These are phyloP conservation scores for Pseudogymnoascus sp. DNA, from an alignment of 2,329 filamentous ascomycete genomes.

Conservation along the genomic window DNA sequence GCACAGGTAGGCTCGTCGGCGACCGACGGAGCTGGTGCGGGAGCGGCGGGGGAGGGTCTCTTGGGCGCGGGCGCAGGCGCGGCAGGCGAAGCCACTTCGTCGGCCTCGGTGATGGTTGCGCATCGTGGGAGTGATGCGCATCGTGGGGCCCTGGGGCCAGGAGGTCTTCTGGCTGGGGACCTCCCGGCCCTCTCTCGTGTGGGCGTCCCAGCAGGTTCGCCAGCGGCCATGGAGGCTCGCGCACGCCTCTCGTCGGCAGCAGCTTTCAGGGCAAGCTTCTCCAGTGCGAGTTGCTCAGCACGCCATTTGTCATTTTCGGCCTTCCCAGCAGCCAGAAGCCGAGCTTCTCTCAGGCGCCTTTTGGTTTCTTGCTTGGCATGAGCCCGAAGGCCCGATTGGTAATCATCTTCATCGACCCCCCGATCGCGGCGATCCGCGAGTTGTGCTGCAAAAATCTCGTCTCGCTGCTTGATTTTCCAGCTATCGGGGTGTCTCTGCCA, in stretches of 20 bases:
- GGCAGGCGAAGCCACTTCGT: background rate
- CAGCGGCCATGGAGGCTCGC: background rate
- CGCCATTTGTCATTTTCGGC: background rate
- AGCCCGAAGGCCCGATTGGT: background rate
- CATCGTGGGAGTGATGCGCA: no score
- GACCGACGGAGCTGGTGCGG: no score
- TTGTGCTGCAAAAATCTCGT: background rate
- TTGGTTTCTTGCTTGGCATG: background rate
- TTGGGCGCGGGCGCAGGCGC: background rate
- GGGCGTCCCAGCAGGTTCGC: background rate
- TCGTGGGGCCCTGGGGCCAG: background rate
- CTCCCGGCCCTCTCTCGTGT: no score
- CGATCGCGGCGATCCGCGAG: background rate
- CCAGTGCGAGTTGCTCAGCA: background rate
- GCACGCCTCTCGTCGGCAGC: background rate
- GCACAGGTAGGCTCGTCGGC: background rate
- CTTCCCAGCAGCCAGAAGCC: background rate
- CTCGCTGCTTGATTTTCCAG: background rate
- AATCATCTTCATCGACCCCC: background rate
- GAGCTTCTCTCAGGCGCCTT: background rate
- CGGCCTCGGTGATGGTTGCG: background rate
- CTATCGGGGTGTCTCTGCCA: background rate
- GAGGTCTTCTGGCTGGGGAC: background rate
- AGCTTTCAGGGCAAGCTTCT: background rate
- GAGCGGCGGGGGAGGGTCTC: no score